A percentile compares a stretch with the other conserved stretches of the same genome.
These are phyloP conservation scores for Eucalyptus regnans DNA, from an alignment of 345 rosid genomes.

Conservation along the genomic window DNA sequence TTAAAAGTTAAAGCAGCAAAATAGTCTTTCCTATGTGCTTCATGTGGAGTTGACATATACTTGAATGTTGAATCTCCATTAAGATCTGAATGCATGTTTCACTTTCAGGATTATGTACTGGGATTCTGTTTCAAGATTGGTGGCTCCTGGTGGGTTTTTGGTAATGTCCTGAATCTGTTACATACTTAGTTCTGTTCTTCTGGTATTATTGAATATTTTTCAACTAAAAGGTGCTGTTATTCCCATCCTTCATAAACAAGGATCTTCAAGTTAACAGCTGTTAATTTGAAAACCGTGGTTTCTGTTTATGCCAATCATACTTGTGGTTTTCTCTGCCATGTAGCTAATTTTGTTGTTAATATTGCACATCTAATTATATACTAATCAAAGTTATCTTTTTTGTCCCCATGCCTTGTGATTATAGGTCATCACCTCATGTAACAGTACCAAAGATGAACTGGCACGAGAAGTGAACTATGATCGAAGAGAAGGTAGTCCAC, in stretches of 20 bases:
- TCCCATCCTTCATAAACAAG: neutral
- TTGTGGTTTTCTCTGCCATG: neutral
- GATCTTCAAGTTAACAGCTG: neutral
- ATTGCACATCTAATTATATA: neutral
- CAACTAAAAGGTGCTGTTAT: neutral
- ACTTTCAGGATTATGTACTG: constrained; percentile 71
- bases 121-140: constrained; percentile 81
- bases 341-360: neutral
- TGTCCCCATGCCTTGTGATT: neutral
- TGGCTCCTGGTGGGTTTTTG: constrained; percentile 67
- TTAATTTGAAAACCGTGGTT: neutral
- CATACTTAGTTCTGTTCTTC: neutral
- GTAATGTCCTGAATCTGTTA: constrained; percentile 17
- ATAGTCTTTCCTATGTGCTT: neutral
- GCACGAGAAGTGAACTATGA: constrained; percentile 66
- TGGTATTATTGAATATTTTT: neutral
- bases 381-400: neutral
- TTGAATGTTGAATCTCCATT: neutral
- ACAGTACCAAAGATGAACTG: constrained; percentile 78
- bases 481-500: constrained; percentile 19
- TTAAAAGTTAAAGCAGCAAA: constrained; percentile 49
- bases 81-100: neutral
- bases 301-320: neutral
- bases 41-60: neutral
- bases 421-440: constrained; percentile 84